Conservation (phyloP, 805 yeast genomes). For the Geotrichum ghanense region DNA sequence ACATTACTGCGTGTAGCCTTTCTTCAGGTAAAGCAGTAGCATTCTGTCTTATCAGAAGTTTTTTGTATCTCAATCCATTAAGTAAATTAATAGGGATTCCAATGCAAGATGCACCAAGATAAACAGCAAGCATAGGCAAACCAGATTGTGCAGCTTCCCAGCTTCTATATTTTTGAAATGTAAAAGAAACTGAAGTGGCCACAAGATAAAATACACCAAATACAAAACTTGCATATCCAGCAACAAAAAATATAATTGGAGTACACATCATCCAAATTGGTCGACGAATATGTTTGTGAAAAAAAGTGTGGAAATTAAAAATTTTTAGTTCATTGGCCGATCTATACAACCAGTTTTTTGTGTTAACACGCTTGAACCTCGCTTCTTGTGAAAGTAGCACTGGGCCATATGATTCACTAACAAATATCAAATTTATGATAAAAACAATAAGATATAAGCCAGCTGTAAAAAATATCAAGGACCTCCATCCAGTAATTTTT, state of each 20-base stretch:
- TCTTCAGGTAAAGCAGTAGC: conserved; percentile 49
- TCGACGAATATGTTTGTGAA: conserved; percentile 61
- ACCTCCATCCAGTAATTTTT: background rate
- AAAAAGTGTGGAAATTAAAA: conserved; percentile 52
- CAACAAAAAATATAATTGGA: conserved; percentile 32
- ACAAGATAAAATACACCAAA: conserved; percentile 34
- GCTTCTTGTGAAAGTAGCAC: conserved; percentile 57
- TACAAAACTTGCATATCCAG: conserved; percentile 32
- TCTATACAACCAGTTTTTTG: conserved; percentile 77
- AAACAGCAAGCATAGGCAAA: conserved; percentile 25
- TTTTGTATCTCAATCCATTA: conserved; percentile 21
- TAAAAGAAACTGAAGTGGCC: conserved; percentile 30
- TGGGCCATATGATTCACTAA: conserved; percentile 29
- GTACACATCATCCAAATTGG: conserved; percentile 66
- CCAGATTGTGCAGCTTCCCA: conserved; percentile 25
- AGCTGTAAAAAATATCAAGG: background rate
- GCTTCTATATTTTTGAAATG: conserved; percentile 23
- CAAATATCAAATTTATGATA: conserved; percentile 27
- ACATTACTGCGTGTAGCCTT: conserved; percentile 44
- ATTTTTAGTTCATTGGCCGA: conserved; percentile 87
- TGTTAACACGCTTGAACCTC: conserved; percentile 51
- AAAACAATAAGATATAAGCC: conserved; percentile 21
- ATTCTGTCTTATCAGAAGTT: conserved; percentile 20
- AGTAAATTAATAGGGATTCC: conserved; percentile 24
- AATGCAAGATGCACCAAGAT: conserved; percentile 21